phyloP scores from a whole-genome alignment of 352 stramenopile genomes.

The Thalassiosira pacifica region DNA sequence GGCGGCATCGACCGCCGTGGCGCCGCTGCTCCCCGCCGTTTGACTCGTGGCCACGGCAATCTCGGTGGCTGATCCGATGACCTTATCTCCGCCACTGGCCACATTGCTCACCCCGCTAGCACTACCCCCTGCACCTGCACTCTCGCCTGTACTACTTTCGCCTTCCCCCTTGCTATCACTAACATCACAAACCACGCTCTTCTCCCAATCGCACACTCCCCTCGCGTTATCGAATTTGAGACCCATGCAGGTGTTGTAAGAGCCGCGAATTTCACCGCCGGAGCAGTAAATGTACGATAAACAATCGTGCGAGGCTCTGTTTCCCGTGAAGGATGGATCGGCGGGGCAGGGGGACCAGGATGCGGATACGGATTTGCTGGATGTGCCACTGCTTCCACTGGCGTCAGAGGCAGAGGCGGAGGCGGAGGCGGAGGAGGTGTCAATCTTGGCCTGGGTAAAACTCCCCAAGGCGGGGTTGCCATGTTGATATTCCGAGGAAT shows the following conservation, averaged over 20 bases:
- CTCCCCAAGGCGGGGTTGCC: not conserved
- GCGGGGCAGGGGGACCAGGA: constrained; percentile 56
- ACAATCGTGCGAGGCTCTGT: constrained; percentile 59
- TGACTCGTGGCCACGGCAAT: constrained; percentile 22
- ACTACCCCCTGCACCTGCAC: not conserved
- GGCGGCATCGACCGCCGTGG: not conserved
- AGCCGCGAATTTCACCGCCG: constrained; percentile 18
- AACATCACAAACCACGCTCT: constrained; percentile 37
- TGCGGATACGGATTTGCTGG: not conserved
- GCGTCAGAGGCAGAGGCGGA: no score
- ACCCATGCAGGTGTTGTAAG: constrained; percentile 56
- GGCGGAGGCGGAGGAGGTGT: not conserved
- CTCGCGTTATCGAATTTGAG: constrained; percentile 62
- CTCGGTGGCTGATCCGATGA: constrained; percentile 16
- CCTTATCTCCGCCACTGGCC: no score
- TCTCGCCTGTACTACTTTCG: not conserved
- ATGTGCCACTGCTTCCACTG: not conserved
- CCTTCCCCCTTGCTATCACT: not conserved
- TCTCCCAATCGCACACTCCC: constrained; percentile 54
- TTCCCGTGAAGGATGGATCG: constrained; percentile 24
- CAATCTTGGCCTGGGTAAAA: not conserved
- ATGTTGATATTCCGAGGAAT: constrained; percentile 41
- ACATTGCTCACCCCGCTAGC: not conserved
- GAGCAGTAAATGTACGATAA: constrained; percentile 54
- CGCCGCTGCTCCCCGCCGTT: constrained; percentile 15